These are phyloP conservation scores for Myriosclerotinia curreyana DNA, from an alignment of 2,329 filamentous ascomycete genomes.

Conservation along the genomic window DNA sequence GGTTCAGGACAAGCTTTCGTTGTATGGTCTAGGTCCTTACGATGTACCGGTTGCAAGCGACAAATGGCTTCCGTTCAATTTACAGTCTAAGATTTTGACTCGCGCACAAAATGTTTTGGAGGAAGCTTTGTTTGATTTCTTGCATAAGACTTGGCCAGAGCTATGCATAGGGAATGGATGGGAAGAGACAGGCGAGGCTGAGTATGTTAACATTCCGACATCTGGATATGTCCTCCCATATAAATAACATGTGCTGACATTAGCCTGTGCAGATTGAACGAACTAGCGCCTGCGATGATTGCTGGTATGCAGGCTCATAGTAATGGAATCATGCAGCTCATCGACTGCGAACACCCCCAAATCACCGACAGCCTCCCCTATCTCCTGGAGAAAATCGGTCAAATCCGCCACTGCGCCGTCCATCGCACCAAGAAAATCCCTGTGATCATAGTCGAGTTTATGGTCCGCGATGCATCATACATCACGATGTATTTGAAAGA, in stretches of 20 bases:
- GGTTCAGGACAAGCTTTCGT: neutral
- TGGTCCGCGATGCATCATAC: slow-evolving; percentile 5
- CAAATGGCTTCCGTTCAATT: neutral
- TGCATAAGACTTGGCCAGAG: neutral
- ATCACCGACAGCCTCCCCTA: neutral
- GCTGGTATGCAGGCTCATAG: neutral
- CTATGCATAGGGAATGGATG: slow-evolving; percentile 2
- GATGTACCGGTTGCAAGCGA: neutral
- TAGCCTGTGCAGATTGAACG: neutral
- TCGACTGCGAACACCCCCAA: neutral
- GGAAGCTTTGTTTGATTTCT: slow-evolving; percentile 5
- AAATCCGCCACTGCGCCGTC: slow-evolving; percentile 6
- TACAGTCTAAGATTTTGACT: slow-evolving; percentile 7
- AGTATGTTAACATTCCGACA: neutral
- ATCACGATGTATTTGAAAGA: neutral
- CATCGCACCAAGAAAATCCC: slow-evolving; percentile 15
- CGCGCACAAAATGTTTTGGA: slow-evolving; percentile 1
- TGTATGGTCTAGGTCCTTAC: slow-evolving; percentile 10
- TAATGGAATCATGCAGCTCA: neutral
- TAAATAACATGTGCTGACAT: neutral
- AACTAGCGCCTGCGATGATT: neutral
- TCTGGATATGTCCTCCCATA: neutral
- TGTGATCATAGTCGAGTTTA: neutral
- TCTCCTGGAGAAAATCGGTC: slow-evolving; percentile 2
- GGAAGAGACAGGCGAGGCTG: slow-evolving; percentile 8